Conservation (phyloP, 768 basidiomycete genomes). For the Daedaleopsis sinensis region DNA sequence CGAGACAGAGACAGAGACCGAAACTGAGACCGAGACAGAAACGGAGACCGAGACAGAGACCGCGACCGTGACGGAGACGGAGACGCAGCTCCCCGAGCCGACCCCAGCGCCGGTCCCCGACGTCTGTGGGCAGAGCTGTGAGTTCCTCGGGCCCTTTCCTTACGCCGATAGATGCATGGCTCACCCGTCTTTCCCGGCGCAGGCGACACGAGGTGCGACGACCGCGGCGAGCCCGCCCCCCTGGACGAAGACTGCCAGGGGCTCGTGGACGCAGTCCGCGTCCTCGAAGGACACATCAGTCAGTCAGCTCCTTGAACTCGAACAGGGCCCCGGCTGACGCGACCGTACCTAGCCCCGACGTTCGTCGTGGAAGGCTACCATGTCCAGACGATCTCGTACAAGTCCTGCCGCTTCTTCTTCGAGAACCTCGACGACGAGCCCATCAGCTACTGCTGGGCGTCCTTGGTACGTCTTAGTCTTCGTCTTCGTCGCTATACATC, state of each 20-base stretch:
- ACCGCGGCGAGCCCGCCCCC: constrained; percentile 22
- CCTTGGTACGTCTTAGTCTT: constrained; percentile 12
- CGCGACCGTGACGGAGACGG: constrained; percentile 7
- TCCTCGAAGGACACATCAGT: constrained; percentile 22
- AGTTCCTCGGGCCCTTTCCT: not conserved
- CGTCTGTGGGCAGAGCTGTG: constrained; percentile 24
- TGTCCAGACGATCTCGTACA: constrained; percentile 26
- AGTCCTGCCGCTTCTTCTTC: constrained; percentile 30
- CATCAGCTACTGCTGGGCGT: constrained; percentile 26
- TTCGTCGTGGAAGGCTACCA: constrained; percentile 21
- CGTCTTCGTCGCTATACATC: not conserved
- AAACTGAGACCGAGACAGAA: not conserved
- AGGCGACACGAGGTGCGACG: constrained; percentile 21
- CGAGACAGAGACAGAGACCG: too few species aligned
- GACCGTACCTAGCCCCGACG: constrained; percentile 10
- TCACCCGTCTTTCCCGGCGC: not conserved
- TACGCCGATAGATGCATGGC: not conserved
- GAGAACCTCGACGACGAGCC: constrained; percentile 23
- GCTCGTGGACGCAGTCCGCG: constrained; percentile 22
- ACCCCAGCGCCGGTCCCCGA: not conserved
- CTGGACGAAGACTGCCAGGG: constrained; percentile 18
- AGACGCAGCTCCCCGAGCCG: not conserved
- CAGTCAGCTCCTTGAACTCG: not conserved
- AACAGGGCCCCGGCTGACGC: not conserved
- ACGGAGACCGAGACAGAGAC: constrained; percentile 5